Conservation (phyloP, 345 rosid genomes). For the Eucalyptus camaldulensis region DNA sequence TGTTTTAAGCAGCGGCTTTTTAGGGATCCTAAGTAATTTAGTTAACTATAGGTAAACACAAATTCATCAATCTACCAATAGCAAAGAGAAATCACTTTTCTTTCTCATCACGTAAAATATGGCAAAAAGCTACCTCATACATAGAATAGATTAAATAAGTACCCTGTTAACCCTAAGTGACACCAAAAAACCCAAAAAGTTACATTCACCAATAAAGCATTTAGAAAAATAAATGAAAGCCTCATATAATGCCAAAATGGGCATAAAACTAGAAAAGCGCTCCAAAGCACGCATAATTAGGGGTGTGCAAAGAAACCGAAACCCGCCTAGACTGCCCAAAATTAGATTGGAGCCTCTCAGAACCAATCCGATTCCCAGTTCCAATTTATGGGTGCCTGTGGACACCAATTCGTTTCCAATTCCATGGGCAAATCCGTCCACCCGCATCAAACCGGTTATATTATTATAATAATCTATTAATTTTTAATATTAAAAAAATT, state of each 20-base stretch:
- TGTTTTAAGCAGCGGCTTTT: neutral
- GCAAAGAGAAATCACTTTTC: neutral
- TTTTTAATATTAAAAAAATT: too few species aligned
- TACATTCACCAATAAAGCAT: too few species aligned
- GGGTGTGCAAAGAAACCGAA: too few species aligned
- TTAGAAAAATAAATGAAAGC: neutral
- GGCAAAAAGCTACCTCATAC: neutral
- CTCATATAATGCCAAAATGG: neutral
- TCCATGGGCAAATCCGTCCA: too few species aligned
- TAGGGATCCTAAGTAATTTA: neutral
- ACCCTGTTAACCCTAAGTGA: neutral
- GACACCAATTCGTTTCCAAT: rapidly evolving
- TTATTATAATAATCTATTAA: too few species aligned
- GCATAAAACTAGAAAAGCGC: too few species aligned
- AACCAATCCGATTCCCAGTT: rapidly evolving
- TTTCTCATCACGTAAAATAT: too few species aligned
- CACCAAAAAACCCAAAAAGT: too few species aligned
- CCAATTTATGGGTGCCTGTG: rapidly evolving
- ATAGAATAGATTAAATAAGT: neutral
- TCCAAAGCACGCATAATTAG: rapidly evolving
- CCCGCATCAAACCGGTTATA: rapidly evolving
- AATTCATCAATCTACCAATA: neutral
- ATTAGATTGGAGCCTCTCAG: rapidly evolving
- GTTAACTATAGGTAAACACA: neutral
- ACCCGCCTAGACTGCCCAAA: rapidly evolving